phyloP scores from a whole-genome alignment of 1,284 basidiomycete genomes.

The Ustilago cynodontis region DNA sequence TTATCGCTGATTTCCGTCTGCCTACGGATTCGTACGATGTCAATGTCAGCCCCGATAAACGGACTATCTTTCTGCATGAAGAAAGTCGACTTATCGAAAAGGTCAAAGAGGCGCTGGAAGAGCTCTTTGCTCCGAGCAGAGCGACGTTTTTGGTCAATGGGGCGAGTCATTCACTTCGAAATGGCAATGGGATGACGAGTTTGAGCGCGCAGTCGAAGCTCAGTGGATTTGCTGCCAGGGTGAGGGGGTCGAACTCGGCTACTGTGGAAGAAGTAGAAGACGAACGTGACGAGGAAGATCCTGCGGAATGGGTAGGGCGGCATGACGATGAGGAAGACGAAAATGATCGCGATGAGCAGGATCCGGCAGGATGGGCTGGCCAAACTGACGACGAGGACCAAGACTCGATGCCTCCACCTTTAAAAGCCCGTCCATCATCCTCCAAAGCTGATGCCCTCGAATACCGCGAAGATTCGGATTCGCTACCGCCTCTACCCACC shows the following conservation, averaged over 20 bases:
- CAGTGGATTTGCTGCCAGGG: background rate
- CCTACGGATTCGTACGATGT: conserved; percentile 89
- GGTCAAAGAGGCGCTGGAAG: conserved; percentile 75
- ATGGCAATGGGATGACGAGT: conserved; percentile 14
- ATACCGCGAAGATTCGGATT: conserved; percentile 28
- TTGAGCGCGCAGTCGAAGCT: conserved; percentile 27
- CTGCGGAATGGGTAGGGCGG: background rate
- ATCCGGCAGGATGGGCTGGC: background rate
- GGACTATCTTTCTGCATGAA: conserved; percentile 91
- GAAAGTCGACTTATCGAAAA: conserved; percentile 82
- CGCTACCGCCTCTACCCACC: background rate
- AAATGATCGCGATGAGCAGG: background rate
- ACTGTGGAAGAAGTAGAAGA: background rate
- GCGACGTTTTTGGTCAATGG: conserved; percentile 74
- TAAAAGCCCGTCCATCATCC: background rate
- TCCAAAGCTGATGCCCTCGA: conserved; percentile 17
- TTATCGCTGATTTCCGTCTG: conserved; percentile 85
- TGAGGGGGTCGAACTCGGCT: background rate
- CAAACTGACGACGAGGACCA: background rate
- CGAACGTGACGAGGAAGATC: conserved; percentile 45
- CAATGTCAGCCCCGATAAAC: conserved; percentile 96
- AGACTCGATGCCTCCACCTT: background rate
- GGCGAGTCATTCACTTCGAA: conserved; percentile 37
- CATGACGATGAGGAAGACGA: conserved; percentile 9
- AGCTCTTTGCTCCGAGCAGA: conserved; percentile 77